Evolutionary conservation across 768 basidiomycete genomes (phyloP), one percentile per base, ranked within the genome.

Genomic region (Scleroderma citrinum): DNA sequence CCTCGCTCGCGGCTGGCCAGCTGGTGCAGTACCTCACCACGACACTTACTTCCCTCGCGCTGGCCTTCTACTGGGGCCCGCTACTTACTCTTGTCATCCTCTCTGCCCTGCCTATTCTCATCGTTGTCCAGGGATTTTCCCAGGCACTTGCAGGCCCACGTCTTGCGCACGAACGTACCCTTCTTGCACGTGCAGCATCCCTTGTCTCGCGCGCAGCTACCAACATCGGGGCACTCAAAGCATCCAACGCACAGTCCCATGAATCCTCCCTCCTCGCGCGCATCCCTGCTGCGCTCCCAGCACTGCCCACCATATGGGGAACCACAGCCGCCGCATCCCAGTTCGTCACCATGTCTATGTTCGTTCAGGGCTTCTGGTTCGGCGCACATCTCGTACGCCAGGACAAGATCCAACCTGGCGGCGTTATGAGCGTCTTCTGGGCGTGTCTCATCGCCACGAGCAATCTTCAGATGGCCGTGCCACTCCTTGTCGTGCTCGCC

Each of bases 351-450:
- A 84, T 93, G 76, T 78, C 79, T 23, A 94, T 96, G 83, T 99
- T 98, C 68, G 92, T 98, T 7, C 86, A 92, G 60, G 93, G 85
- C 0, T 98, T 98, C 69, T 97, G 95, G 93, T 98, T 85, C 60
- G 95, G 94, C 12, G 77, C 86, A 2, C 84, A 87, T 61, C 77
- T 96, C 45, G 92, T 99, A n/a, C 69, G 81, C n/a, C 75, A 83
- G 12, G 87, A 86, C 14, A 80, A 74, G 53, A 75, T 81, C 46
- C 69, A 69, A 3, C 71, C 87, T 0, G 92, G 92, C 1, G 78
- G 85, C 31, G 87, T 97, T 54, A 94, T 93, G 85, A 83, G 87
- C n/a, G 91, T 94, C 45, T 99, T 98, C 66, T 98, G 95, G 94
- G 93, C 95, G 0, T 93, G 91, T 63, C 72, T 97, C 19, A 87